These are phyloP conservation scores for Scedosporium minutisporum DNA, from an alignment of 2,329 filamentous ascomycete species.

Conservation along the genomic window DNA sequence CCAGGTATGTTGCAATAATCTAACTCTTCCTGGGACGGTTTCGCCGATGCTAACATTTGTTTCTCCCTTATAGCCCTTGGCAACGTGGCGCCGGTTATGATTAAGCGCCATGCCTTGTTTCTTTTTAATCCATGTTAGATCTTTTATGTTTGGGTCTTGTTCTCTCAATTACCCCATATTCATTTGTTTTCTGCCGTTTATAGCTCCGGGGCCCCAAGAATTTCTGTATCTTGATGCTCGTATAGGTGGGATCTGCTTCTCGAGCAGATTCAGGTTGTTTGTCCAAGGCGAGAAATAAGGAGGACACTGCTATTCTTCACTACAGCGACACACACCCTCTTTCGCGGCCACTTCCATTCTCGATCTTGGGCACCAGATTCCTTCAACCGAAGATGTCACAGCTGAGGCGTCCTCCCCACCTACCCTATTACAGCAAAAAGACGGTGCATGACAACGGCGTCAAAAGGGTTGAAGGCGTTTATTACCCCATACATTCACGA, in stretches of 20 bases:
- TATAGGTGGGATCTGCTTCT: not conserved
- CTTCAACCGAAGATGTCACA: not conserved
- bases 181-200: too few species aligned
- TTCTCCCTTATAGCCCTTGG: slow-evolving; percentile 25
- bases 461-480: slow-evolving; percentile 5
- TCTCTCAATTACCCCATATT: not conserved
- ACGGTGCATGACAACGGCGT: slow-evolving; percentile 8
- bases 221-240: not conserved
- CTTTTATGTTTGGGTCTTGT: not conserved
- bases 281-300: not conserved
- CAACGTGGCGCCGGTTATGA: slow-evolving; percentile 36
- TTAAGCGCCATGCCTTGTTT: not conserved
- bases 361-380: too few species aligned
- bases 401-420: not conserved
- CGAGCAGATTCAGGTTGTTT: not conserved
- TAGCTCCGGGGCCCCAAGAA: not conserved
- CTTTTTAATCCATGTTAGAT: not conserved
- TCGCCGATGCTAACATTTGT: slow-evolving; percentile 7
- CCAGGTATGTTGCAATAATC: slow-evolving; percentile 20
- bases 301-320: not conserved
- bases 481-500: not conserved
- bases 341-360: not conserved
- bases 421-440: not conserved
- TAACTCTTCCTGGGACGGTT: not conserved
- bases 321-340: not conserved